phyloP scores from a whole-genome alignment of 1,284 basidiomycete species.

The Schizophyllum amplum region DNA sequence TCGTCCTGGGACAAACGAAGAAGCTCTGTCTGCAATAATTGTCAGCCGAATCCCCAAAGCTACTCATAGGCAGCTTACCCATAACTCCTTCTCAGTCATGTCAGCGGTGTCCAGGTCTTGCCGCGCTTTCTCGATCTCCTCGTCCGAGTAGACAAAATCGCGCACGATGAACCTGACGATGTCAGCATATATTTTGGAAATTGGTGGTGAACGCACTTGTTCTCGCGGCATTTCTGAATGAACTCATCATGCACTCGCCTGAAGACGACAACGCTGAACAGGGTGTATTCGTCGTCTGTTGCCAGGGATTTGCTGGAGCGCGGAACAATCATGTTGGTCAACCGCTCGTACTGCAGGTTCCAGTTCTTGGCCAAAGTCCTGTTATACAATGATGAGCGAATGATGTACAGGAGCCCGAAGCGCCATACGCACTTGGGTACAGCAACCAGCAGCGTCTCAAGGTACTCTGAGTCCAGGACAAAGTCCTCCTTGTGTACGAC shows the following conservation, averaged over 20 bases:
- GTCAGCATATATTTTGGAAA: slow-evolving; percentile 1
- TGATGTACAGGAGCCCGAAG: no score
- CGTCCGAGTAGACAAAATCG: slow-evolving; percentile 91
- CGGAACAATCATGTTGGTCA: slow-evolving; percentile 92
- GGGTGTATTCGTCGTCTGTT: slow-evolving; percentile 83
- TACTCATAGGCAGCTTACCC: slow-evolving; percentile 53
- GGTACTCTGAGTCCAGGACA: slow-evolving; percentile 84
- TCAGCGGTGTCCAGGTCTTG: slow-evolving; percentile 78
- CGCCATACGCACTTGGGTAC: slow-evolving; percentile 83
- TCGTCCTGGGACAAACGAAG: slow-evolving; percentile 88
- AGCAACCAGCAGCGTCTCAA: slow-evolving; percentile 90
- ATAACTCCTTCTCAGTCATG: slow-evolving; percentile 92
- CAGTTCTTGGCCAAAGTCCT: slow-evolving; percentile 86
- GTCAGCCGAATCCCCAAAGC: slow-evolving; percentile 1
- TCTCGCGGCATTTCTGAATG: slow-evolving; percentile 89
- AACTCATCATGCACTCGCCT: slow-evolving; percentile 90
- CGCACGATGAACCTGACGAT: slow-evolving; percentile 72
- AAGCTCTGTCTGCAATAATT: slow-evolving; percentile 76
- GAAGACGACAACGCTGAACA: slow-evolving; percentile 90
- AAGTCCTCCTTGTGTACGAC: slow-evolving; percentile 82
- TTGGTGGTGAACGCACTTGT: slow-evolving; percentile 55
- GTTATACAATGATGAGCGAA: no score
- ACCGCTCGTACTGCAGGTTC: slow-evolving; percentile 83
- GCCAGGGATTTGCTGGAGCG: slow-evolving; percentile 80
- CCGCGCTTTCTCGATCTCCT: slow-evolving; percentile 74